A percentile compares a stretch with the other conserved stretches of the same genome.
phyloP scores from a whole-genome alignment of 352 stramenopile genomes.

The Phytophthora pinifolia region DNA sequence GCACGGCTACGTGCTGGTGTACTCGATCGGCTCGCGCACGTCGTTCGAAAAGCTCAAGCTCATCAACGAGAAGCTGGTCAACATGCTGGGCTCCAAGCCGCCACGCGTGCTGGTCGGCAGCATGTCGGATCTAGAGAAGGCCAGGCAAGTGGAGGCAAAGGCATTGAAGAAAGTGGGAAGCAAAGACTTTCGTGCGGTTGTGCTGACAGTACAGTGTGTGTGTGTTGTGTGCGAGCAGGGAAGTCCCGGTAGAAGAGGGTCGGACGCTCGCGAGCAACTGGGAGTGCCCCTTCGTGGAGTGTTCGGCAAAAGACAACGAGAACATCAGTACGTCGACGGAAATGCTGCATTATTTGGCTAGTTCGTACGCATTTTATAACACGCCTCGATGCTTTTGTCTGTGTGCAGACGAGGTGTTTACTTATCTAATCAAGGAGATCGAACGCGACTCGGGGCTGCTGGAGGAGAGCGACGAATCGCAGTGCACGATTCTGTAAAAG shows the following conservation, averaged over 20 bases:
- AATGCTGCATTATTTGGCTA: neutral
- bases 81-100: conserved; percentile 92
- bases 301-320: conserved; percentile 91
- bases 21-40: conserved; percentile 91
- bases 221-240: conserved; percentile 34
- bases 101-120: conserved; percentile 94
- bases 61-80: conserved; percentile 95
- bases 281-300: conserved; percentile 95
- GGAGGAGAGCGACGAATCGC: conserved; percentile 73
- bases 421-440: conserved; percentile 90
- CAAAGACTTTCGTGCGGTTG: too few species aligned
- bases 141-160: conserved; percentile 51
- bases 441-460: conserved; percentile 87
- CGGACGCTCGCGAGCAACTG: conserved; percentile 89
- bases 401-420: conserved; percentile 86
- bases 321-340: conserved; percentile 80
- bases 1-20: conserved; percentile 95
- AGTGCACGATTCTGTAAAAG: conserved; percentile 80
- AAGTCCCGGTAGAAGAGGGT: conserved; percentile 84
- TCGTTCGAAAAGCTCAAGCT: conserved; percentile 95
- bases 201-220: conserved; percentile 10
- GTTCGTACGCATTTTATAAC: conserved; percentile 10
- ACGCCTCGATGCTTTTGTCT: neutral
- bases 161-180: too few species aligned
- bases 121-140: conserved; percentile 94